Base-by-base conservation (phyloP, 2,329 filamentous ascomycete genomes). In the Fusarium austroafricanum region DNA sequence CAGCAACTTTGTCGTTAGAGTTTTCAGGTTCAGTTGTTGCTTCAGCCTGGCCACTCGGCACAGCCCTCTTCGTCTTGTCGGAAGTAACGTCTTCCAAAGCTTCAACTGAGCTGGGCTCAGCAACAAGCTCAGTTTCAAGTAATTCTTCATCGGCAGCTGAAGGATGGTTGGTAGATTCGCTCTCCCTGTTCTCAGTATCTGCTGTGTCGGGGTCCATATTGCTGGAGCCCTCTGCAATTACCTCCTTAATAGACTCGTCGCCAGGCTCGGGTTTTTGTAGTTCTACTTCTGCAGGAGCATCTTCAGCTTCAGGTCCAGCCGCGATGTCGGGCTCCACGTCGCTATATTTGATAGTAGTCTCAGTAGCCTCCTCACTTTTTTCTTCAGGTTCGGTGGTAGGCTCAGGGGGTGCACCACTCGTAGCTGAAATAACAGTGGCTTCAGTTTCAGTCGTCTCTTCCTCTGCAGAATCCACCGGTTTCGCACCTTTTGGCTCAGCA, bases 201-300 rank as follows among this genome's bases (percentile, higher is more conserved):
- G 58, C 42, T 39, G 28, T 17, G 14, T 20, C 23, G 21, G 11
- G 18, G 10, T 42, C 21, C 14, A 51, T 37, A 8, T 61, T 23
- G 33, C 7, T 29, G 21, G 26, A 4, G n/a, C 56, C 51, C 10
- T 55, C 37, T 39, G 28, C 21, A 21, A 39, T 11, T 5, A 10
- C 17, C 14, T 37, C 49, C 26, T 49, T 28, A 14, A 15, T 31
- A 18, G 50, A 21, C 43, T 67, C 47, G 12, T 20, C 11, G 31
- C 47, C 50, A 35, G 47, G 31, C 18, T 57, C 29, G 15, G 38
- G 52, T 10, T 54, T 46, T 14, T 52, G 29, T 15, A 21, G 17
- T 18, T 59, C 39, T 17, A 62, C 59, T n/a, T 58, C 42, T 26
- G 29, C 31, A 18, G 33, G 40, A 38, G 59, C 5, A 44, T 57